Percentiles rank a stretch among this genome's conserved stretches.
phyloP scores from a whole-genome alignment of 495 filamentous ascomycete species.

The Astrocystis sublimbata region DNA sequence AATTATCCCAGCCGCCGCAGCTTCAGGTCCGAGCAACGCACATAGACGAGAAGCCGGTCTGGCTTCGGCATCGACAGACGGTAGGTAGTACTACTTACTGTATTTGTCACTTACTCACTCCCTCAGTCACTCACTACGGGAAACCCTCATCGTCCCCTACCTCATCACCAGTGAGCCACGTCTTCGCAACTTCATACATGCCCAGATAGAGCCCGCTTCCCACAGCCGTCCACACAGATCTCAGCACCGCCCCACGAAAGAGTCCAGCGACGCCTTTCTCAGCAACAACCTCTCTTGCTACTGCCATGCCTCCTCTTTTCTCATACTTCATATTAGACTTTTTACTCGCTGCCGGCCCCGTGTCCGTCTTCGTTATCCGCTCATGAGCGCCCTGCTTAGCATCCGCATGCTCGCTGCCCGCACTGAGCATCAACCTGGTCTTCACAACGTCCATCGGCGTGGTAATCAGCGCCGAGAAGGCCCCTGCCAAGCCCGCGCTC shows the following conservation, averaged over 20 bases:
- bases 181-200: conserved; percentile 76
- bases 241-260: conserved; percentile 73
- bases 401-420: conserved; percentile 30
- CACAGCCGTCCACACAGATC: conserved; percentile 77
- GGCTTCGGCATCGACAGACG: not conserved
- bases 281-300: conserved; percentile 61
- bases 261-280: conserved; percentile 70
- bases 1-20: not conserved
- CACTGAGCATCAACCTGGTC: conserved; percentile 70
- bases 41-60: not conserved
- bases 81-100: too few relatives aligned
- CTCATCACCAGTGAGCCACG: conserved; percentile 61
- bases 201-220: conserved; percentile 83
- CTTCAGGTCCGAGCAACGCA: not conserved
- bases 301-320: conserved; percentile 44
- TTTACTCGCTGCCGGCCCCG: not conserved
- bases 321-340: conserved; percentile 13
- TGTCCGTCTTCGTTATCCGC: conserved; percentile 32
- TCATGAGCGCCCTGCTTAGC: conserved; percentile 28
- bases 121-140: conserved; percentile 7
- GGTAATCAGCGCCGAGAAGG: conserved; percentile 68
- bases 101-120: too few relatives aligned
- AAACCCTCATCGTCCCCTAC: conserved; percentile 13
- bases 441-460: conserved; percentile 86
- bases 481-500: conserved; percentile 68